Percentiles rank a stretch among this genome's conserved stretches.
Evolutionary conservation across 306 rosid species (phyloP).

Genomic region (Vigna trinervia): DNA sequence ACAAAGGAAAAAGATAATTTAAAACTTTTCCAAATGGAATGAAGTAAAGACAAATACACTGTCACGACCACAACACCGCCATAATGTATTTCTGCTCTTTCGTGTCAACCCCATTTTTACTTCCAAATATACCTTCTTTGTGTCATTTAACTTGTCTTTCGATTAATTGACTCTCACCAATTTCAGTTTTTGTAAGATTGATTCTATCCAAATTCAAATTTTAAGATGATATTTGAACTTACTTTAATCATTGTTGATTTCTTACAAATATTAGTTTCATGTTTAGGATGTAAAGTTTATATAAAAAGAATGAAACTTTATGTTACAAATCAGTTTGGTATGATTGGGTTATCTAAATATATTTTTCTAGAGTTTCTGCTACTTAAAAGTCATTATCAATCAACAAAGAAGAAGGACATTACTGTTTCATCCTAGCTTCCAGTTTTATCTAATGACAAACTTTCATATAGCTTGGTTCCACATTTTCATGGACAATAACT

Average conservation of each 20-base stretch:
- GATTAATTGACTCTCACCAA: not conserved
- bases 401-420: not conserved
- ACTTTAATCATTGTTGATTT: too few relatives aligned
- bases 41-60: constrained; percentile 34
- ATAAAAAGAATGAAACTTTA: too few relatives aligned
- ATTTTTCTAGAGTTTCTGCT: constrained; percentile 25
- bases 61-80: constrained; percentile 20
- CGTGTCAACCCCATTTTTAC: constrained; percentile 28
- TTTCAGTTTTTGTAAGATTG: too few relatives aligned
- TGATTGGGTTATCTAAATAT: too few relatives aligned
- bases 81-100: constrained; percentile 20
- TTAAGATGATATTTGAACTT: too few relatives aligned
- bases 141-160: not conserved
- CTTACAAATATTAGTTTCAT: too few relatives aligned
- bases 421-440: constrained; percentile 2
- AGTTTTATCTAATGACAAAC: not conserved
- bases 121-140: constrained; percentile 18
- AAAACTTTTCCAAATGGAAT: not conserved
- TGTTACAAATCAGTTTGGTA: too few relatives aligned
- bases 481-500: not conserved
- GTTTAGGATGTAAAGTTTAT: too few relatives aligned
- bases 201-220: too few relatives aligned
- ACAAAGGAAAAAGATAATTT: not conserved
- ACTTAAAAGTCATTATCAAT: constrained; percentile 36
- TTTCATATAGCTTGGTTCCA: not conserved